These are phyloP conservation scores for Pelagomonas calceolata DNA, from an alignment of 108 stramenopile species.

Conservation along the genomic window DNA sequence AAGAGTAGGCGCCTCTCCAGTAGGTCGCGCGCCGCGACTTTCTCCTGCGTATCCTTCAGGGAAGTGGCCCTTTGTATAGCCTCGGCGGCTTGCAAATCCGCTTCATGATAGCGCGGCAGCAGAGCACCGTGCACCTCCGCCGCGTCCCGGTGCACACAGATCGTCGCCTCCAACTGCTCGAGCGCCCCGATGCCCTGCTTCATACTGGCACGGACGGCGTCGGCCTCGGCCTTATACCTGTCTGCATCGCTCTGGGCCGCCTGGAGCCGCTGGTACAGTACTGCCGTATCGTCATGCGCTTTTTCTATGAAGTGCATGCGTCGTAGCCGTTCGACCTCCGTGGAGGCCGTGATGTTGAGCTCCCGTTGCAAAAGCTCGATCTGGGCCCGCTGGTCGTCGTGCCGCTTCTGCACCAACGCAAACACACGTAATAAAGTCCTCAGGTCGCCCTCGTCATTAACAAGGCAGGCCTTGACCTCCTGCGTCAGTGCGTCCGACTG, in stretches of 20 bases:
- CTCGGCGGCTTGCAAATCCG: constrained; percentile 17
- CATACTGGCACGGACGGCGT: too few species aligned
- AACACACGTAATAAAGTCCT: too few species aligned
- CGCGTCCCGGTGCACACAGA: background rate
- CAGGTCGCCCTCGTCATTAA: too few species aligned
- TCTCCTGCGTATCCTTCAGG: too few species aligned
- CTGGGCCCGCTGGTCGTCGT: background rate
- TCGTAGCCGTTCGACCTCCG: background rate
- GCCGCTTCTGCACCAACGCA: too few species aligned
- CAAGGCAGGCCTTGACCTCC: too few species aligned
- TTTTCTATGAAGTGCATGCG: background rate
- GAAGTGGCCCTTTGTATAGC: constrained; percentile 4
- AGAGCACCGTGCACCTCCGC: constrained; percentile 6
- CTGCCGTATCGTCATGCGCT: background rate
- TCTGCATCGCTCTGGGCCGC: too few species aligned
- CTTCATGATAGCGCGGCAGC: background rate
- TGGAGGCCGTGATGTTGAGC: background rate
- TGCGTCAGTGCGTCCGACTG: too few species aligned
- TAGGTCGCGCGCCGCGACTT: too few species aligned
- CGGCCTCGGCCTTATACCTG: background rate
- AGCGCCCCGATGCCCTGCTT: background rate
- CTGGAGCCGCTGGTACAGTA: background rate
- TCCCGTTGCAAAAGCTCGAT: background rate
- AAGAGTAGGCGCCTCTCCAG: background rate
- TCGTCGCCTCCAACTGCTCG: background rate